phyloP scores from a whole-genome alignment of 208 protist genomes.

The Vickermania ingenoplastis region DNA sequence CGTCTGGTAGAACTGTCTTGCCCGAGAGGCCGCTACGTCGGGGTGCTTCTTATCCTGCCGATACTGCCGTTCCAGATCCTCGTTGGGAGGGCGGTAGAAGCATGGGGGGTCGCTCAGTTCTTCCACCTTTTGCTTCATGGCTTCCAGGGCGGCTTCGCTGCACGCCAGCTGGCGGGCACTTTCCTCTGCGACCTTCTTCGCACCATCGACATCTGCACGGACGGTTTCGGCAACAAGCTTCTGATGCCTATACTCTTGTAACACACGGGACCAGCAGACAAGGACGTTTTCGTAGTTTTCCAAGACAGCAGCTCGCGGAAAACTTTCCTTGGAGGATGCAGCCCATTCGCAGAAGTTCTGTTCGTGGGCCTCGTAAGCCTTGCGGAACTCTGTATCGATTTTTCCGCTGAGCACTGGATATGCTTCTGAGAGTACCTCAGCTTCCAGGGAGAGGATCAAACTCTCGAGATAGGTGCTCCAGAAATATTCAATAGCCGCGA shows the following conservation, averaged over 20 bases:
- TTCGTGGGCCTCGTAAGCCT: slow-evolving; percentile 18
- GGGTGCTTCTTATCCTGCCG: not conserved
- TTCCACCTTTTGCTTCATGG: slow-evolving; percentile 1
- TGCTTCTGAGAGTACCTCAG: slow-evolving; percentile 23
- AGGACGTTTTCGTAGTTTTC: slow-evolving; percentile 21
- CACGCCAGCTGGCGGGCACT: slow-evolving; percentile 10
- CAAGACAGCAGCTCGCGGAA: slow-evolving; percentile 15
- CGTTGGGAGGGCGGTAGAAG: slow-evolving; percentile 2
- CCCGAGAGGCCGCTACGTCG: not conserved
- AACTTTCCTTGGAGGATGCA: not conserved
- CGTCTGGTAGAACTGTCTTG: not conserved
- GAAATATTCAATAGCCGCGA: slow-evolving; percentile 13
- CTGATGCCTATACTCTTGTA: slow-evolving; percentile 30
- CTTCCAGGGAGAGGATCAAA: slow-evolving; percentile 14
- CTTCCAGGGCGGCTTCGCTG: not conserved
- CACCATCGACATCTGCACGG: slow-evolving; percentile 10
- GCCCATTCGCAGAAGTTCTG: slow-evolving; percentile 25
- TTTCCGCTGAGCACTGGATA: slow-evolving; percentile 7
- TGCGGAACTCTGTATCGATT: slow-evolving; percentile 9
- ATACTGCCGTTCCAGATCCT: not conserved
- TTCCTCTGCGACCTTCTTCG: slow-evolving; percentile 6
- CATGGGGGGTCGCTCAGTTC: not conserved
- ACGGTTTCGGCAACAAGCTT: slow-evolving; percentile 20
- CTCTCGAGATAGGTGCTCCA: slow-evolving; percentile 17
- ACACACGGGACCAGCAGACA: slow-evolving; percentile 15